Percentiles rank a stretch among this genome's conserved stretches.
Evolutionary conservation across 2,329 filamentous ascomycete genomes (phyloP).

Genomic region (Sporothrix humicola): DNA sequence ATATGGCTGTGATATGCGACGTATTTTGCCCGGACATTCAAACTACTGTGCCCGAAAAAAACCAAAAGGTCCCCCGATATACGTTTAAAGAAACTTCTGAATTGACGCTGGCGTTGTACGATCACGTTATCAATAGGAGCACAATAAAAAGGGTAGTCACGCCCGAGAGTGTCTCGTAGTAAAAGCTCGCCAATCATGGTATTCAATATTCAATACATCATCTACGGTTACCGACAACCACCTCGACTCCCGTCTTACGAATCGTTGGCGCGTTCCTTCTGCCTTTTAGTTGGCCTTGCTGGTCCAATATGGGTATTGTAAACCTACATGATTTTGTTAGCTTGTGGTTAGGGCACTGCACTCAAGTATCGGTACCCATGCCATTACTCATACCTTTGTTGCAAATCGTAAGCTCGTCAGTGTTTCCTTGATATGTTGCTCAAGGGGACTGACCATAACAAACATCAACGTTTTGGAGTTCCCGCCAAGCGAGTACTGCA

Average conservation of each 20-base stretch:
- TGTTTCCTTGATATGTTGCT: conserved; percentile 89
- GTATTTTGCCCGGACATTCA: no score
- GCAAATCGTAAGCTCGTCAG: conserved; percentile 95
- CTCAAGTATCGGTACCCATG: no score
- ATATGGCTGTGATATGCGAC: no score
- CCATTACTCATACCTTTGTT: conserved; percentile 69
- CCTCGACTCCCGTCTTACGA: neutral
- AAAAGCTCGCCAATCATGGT: no score
- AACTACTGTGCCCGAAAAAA: no score
- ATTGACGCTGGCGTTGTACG: no score
- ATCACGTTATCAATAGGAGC: no score
- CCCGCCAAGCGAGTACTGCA: conserved; percentile 92
- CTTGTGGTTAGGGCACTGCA: conserved; percentile 20
- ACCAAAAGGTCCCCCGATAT: no score
- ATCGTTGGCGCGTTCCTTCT: conserved; percentile 40
- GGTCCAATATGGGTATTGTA: conserved; percentile 93
- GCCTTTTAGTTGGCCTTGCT: conserved; percentile 75
- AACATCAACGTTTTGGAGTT: conserved; percentile 99
- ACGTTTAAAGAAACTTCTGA: no score
- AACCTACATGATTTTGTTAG: conserved; percentile 54
- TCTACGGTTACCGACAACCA: neutral
- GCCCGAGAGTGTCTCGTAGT: no score
- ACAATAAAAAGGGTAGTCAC: no score
- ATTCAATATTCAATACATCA: neutral
- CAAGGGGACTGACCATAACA: conserved; percentile 93